These are phyloP conservation scores for Fusarium kyushuense DNA, from an alignment of 2,329 filamentous ascomycete genomes.

Conservation along the genomic window DNA sequence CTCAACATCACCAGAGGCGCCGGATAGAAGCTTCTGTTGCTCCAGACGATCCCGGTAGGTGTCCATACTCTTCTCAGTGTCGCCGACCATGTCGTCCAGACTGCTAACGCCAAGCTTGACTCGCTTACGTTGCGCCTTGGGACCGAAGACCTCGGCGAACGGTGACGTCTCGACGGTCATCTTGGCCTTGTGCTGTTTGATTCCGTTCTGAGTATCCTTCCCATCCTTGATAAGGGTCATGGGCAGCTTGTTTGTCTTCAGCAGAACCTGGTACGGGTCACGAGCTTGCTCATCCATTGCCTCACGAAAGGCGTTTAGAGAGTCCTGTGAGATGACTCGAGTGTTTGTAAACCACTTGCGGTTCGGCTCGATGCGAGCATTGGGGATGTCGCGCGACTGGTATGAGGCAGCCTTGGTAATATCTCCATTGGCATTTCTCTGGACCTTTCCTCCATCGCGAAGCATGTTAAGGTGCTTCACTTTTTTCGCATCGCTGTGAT, in stretches of 20 bases:
- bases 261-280: slow-evolving; percentile 92
- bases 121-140: slow-evolving; percentile 91
- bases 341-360: slow-evolving; percentile 99
- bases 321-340: slow-evolving; percentile 87
- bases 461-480: slow-evolving; percentile 90
- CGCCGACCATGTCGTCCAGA: slow-evolving; percentile 83
- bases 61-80: slow-evolving; percentile 84
- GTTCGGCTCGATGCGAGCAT: slow-evolving; percentile 92
- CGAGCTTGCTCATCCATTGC: slow-evolving; percentile 91
- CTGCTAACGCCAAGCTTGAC: slow-evolving; percentile 88
- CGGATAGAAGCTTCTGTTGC: slow-evolving; percentile 80
- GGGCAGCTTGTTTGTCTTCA: slow-evolving; percentile 96
- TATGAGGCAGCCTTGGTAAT: slow-evolving; percentile 86
- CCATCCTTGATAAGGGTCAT: slow-evolving; percentile 92
- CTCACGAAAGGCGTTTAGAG: slow-evolving; percentile 85
- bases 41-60: slow-evolving; percentile 84
- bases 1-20: slow-evolving; percentile 69
- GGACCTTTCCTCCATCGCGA: slow-evolving; percentile 81
- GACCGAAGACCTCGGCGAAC: slow-evolving; percentile 90
- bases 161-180: slow-evolving; percentile 90
- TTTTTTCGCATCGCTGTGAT: slow-evolving; percentile 77
- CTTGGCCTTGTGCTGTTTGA: slow-evolving; percentile 94
- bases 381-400: slow-evolving; percentile 84
- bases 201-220: slow-evolving; percentile 74
- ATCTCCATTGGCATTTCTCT: slow-evolving; percentile 84